These are phyloP conservation scores for Plasmodium vinckei DNA, from an alignment of 169 alveolate genomes.

Conservation along the genomic window DNA sequence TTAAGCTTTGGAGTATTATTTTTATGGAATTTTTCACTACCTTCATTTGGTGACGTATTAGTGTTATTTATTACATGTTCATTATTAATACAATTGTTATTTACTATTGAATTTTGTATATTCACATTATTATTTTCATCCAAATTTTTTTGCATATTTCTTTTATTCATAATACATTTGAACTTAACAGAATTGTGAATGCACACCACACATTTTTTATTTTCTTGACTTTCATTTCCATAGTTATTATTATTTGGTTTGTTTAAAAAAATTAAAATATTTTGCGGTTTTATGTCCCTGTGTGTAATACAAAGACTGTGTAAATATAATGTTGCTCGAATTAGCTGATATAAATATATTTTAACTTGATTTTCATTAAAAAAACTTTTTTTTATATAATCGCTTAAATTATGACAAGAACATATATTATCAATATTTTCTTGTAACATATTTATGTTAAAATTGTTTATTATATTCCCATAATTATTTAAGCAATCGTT, in stretches of 20 bases:
- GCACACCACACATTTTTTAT: slow-evolving; percentile 34
- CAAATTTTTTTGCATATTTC: neutral
- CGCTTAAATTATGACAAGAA: slow-evolving; percentile 45
- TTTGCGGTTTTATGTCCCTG: slow-evolving; percentile 99
- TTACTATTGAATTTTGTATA: neutral
- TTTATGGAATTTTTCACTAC: neutral
- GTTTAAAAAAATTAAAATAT: slow-evolving; percentile 90
- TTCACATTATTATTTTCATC: neutral
- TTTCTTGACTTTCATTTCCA: neutral
- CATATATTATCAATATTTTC: slow-evolving; percentile 30
- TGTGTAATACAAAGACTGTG: slow-evolving; percentile 97
- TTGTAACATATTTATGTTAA: slow-evolving; percentile 19
- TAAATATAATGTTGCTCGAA: slow-evolving; percentile 96
- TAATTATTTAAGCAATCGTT: neutral
- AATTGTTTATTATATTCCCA: slow-evolving; percentile 13
- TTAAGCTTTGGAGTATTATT: too few species aligned
- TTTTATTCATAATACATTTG: slow-evolving; percentile 27
- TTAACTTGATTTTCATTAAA: slow-evolving; percentile 83
- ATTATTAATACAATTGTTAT: neutral
- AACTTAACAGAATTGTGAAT: slow-evolving; percentile 33
- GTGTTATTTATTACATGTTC: neutral
- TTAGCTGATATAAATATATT: slow-evolving; percentile 95
- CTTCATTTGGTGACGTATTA: too few species aligned
- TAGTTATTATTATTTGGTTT: neutral
- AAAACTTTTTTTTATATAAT: slow-evolving; percentile 45